A percentile compares a stretch with the other conserved stretches of the same genome.
Evolutionary conservation across 2,329 filamentous ascomycete genomes (phyloP).

Genomic region (Coniella vitis): DNA sequence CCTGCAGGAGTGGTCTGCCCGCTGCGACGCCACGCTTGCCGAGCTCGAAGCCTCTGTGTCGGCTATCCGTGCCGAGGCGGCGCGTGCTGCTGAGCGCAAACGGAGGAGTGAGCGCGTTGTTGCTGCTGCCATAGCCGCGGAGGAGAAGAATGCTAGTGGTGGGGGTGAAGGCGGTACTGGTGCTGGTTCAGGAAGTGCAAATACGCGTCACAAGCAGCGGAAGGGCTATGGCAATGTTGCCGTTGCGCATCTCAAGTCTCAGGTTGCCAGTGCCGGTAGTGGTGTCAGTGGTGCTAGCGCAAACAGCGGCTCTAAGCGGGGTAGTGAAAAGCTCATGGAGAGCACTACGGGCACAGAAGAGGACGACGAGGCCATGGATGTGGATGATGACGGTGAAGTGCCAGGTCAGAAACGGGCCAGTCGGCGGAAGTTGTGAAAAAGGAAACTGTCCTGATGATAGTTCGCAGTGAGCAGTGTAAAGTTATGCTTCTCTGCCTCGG

Average conservation of each 20-base stretch:
- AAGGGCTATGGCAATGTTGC: not conserved
- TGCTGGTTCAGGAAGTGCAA: conserved; percentile 2
- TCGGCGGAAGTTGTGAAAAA: conserved; percentile 44
- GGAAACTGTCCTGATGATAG: rapidly evolving
- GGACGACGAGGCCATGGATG: conserved; percentile 47
- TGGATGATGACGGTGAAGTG: conserved; percentile 45
- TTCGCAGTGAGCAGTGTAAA: not conserved
- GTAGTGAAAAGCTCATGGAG: conserved; percentile 31
- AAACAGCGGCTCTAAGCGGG: conserved; percentile 12
- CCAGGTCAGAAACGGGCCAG: conserved; percentile 45
- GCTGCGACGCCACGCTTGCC: conserved; percentile 66
- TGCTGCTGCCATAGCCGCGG: conserved; percentile 42
- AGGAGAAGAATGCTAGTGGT: conserved; percentile 22
- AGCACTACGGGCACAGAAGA: conserved; percentile 32
- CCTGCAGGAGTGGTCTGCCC: conserved; percentile 68
- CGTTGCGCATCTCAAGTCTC: not conserved
- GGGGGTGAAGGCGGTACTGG: conserved; percentile 20
- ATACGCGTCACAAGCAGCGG: conserved; percentile 2
- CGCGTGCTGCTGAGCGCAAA: conserved; percentile 43
- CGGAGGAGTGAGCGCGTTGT: conserved; percentile 40
- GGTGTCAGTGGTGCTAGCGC: not conserved
- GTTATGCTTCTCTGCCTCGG: not conserved
- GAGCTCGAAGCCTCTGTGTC: conserved; percentile 72
- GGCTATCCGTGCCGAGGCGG: conserved; percentile 54
- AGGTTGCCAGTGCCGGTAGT: not conserved